These are phyloP conservation scores for Vanderwaltozyma polyspora DNA, from an alignment of 805 yeast species.

Conservation along the genomic window DNA sequence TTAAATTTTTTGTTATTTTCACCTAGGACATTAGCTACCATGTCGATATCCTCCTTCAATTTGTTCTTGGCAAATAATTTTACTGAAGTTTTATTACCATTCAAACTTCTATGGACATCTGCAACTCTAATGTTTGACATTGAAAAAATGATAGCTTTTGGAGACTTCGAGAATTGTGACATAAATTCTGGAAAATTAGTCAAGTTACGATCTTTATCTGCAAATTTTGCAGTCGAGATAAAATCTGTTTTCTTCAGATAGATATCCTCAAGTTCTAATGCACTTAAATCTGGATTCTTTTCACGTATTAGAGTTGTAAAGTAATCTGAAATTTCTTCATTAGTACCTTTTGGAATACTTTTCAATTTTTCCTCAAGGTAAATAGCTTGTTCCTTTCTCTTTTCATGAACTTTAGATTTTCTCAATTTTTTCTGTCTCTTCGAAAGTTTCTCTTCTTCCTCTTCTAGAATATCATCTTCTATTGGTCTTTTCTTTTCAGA, in stretches of 20 bases:
- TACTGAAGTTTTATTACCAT: conserved; percentile 42
- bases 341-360: conserved; percentile 40
- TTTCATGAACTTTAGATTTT: conserved; percentile 39
- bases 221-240: conserved; percentile 50
- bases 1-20: conserved; percentile 9
- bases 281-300: conserved; percentile 54
- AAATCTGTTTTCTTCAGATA: conserved; percentile 48
- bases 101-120: conserved; percentile 61
- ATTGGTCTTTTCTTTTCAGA: conserved; percentile 7
- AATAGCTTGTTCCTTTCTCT: conserved; percentile 59
- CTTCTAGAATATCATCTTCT: conserved; percentile 5
- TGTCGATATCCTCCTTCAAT: conserved; percentile 44
- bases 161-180: conserved; percentile 36
- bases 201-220: conserved; percentile 37
- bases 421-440: conserved; percentile 25
- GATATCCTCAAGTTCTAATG: conserved; percentile 61
- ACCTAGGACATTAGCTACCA: conserved; percentile 15
- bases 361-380: conserved; percentile 50
- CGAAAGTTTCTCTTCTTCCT: conserved; percentile 16
- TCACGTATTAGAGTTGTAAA: conserved; percentile 51
- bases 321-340: conserved; percentile 56
- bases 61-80: conserved; percentile 71
- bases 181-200: conserved; percentile 48
- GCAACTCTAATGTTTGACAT: conserved; percentile 83
- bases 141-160: conserved; percentile 39